Conservation (phyloP, 1,284 basidiomycete genomes). For the Tilletiopsis washingtonensis region DNA sequence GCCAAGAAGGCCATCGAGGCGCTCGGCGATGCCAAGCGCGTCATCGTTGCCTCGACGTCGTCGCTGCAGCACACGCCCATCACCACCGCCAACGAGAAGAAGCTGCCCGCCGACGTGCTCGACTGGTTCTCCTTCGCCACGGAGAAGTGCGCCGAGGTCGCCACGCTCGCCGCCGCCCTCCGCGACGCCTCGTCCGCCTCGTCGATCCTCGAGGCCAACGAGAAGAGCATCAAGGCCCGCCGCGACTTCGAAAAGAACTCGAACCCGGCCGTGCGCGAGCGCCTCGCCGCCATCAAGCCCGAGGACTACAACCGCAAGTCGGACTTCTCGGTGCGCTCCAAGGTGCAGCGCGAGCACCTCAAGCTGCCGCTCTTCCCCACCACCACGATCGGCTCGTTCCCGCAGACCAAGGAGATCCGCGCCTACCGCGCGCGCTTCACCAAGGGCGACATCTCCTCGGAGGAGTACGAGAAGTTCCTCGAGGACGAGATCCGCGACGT, state of each 20-base stretch:
- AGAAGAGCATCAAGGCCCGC: constrained; percentile 82
- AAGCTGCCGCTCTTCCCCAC: constrained; percentile 95
- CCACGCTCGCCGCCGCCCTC: constrained; percentile 61
- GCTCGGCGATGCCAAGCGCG: constrained; percentile 54
- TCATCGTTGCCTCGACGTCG: constrained; percentile 90
- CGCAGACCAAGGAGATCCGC: constrained; percentile 89
- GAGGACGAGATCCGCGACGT: constrained; percentile 93
- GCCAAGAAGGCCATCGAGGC: constrained; percentile 65
- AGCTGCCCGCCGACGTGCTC: constrained; percentile 80
- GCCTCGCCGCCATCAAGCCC: constrained; percentile 81
- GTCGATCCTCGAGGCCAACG: constrained; percentile 56
- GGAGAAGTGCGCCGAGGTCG: constrained; percentile 91
- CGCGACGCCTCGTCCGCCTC: constrained; percentile 28
- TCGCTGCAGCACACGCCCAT: constrained; percentile 98
- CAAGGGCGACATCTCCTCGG: constrained; percentile 81
- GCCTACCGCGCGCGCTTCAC: constrained; percentile 53
- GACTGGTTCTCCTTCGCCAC: constrained; percentile 99
- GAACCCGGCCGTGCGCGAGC: constrained; percentile 89
- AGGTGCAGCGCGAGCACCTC: constrained; percentile 80
- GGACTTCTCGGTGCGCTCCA: constrained; percentile 78
- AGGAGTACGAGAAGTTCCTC: constrained; percentile 95
- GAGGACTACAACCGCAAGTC: constrained; percentile 84
- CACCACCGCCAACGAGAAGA: constrained; percentile 84
- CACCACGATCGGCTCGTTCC: constrained; percentile 96
- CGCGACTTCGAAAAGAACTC: constrained; percentile 93